Conservation (phyloP, 176 grass and related monocot species). For the Avena sativa region DNA sequence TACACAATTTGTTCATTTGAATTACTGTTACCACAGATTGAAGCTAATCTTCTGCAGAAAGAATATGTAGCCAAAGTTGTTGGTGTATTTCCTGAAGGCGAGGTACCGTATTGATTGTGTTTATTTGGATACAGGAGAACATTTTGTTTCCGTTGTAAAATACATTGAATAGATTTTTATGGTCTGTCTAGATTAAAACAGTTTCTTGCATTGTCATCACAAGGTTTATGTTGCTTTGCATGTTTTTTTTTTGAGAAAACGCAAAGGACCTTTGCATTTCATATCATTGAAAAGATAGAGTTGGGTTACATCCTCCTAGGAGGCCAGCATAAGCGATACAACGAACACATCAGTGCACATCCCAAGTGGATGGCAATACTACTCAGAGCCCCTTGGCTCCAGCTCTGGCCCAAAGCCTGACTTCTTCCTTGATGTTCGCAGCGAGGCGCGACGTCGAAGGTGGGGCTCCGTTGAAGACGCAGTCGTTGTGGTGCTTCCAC, state of each 20-base stretch:
- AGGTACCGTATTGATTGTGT: slow-evolving; percentile 55
- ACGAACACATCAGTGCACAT: too few species aligned
- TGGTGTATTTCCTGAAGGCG: slow-evolving; percentile 86
- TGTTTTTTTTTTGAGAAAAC: background rate
- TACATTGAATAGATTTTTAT: slow-evolving; percentile 12
- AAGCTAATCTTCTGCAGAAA: slow-evolving; percentile 79
- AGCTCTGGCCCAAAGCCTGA: too few species aligned
- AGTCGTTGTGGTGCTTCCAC: too few species aligned
- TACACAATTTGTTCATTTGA: slow-evolving; percentile 37
- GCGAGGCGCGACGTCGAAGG: too few species aligned
- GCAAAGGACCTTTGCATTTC: too few species aligned
- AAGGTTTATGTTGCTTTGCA: background rate
- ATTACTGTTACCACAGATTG: slow-evolving; percentile 55
- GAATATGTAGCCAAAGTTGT: slow-evolving; percentile 97
- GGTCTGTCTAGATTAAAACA: background rate
- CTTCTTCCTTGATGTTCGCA: too few species aligned
- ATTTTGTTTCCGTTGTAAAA: background rate
- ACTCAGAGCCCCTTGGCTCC: too few species aligned
- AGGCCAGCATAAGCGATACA: too few species aligned
- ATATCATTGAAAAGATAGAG: too few species aligned
- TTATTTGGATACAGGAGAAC: background rate
- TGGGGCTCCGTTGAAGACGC: too few species aligned
- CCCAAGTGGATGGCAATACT: too few species aligned
- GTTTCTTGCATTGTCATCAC: background rate
- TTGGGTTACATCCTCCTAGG: too few species aligned